Conservation (phyloP, 2,329 filamentous ascomycete genomes). For the Westerdykella ornata region DNA sequence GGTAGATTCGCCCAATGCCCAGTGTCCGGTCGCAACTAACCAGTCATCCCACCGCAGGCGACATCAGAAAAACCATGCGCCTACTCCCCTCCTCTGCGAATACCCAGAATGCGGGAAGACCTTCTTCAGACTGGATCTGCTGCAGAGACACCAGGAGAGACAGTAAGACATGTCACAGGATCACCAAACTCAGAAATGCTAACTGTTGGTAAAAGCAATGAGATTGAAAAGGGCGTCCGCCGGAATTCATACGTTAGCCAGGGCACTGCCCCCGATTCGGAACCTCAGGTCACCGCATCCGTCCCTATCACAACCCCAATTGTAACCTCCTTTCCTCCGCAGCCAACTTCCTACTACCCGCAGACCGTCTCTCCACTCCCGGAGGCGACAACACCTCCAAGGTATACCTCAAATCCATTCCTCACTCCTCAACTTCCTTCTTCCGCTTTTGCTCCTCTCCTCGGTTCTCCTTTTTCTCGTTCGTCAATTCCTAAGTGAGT, state of each 20-base stretch:
- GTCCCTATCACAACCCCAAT: slow-evolving; percentile 11
- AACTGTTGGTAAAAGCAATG: slow-evolving; percentile 20
- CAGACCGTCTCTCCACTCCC: slow-evolving; percentile 20
- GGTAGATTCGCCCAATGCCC: slow-evolving; percentile 23
- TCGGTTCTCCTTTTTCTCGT: slow-evolving; percentile 27
- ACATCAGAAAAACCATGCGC: slow-evolving; percentile 44
- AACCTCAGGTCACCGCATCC: slow-evolving; percentile 11
- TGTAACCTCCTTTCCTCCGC: slow-evolving; percentile 12
- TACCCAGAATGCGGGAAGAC: slow-evolving; percentile 38
- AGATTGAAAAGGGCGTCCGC: slow-evolving; percentile 20
- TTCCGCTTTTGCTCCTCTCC: slow-evolving; percentile 22
- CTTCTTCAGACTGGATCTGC: slow-evolving; percentile 42
- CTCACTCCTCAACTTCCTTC: slow-evolving; percentile 33
- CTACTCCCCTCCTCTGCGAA: slow-evolving; percentile 38
- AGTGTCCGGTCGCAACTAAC: slow-evolving; percentile 5
- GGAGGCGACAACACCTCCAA: slow-evolving; percentile 23
- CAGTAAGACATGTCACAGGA: slow-evolving; percentile 33
- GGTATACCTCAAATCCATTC: slow-evolving; percentile 34
- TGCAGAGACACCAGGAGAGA: slow-evolving; percentile 41
- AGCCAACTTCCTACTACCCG: slow-evolving; percentile 12
- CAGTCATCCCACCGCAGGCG: slow-evolving; percentile 27
- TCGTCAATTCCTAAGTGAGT: slow-evolving; percentile 32
- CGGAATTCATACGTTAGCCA: slow-evolving; percentile 20
- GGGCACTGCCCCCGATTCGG: slow-evolving; percentile 19
- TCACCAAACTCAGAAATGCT: slow-evolving; percentile 8